Conservation (phyloP, 2,329 filamentous ascomycete genomes). For the Fusarium sp. region DNA sequence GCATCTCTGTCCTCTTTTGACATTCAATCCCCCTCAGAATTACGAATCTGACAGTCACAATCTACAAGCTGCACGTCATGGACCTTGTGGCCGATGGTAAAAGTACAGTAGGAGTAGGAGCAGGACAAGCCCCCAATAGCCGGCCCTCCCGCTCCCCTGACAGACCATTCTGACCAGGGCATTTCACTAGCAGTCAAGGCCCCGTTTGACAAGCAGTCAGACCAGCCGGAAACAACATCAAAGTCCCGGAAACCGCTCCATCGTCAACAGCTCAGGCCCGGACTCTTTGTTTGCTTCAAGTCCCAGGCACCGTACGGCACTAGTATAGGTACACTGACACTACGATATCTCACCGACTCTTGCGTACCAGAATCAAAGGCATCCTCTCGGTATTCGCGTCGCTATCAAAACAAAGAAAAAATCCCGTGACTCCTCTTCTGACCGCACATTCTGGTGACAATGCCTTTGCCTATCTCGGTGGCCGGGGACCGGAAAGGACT, state of each 20-base stretch:
- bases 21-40: background rate
- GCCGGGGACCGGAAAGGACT: conserved; percentile 29
- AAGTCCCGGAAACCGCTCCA: conserved; percentile 32
- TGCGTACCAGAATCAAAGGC: conserved; percentile 12
- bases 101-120: background rate
- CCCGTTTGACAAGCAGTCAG: conserved; percentile 23
- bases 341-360: conserved; percentile 29
- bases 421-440: conserved; percentile 35
- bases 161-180: conserved; percentile 21
- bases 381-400: conserved; percentile 26
- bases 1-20: background rate
- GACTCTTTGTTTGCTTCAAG: conserved; percentile 10
- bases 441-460: conserved; percentile 38
- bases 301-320: conserved; percentile 20
- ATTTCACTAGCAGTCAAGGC: conserved; percentile 23
- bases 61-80: conserved; percentile 29
- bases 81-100: conserved; percentile 15
- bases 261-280: conserved; percentile 1
- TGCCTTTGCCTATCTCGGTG: conserved; percentile 14
- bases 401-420: background rate
- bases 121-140: conserved; percentile 25
- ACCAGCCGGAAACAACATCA: conserved; percentile 36
- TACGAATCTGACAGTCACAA: conserved; percentile 5
- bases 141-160: conserved; percentile 23
- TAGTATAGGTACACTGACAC: conserved; percentile 19